Base-by-base conservation (phyloP, 2,329 filamentous ascomycete genomes). In the Apiospora phragmitis region DNA sequence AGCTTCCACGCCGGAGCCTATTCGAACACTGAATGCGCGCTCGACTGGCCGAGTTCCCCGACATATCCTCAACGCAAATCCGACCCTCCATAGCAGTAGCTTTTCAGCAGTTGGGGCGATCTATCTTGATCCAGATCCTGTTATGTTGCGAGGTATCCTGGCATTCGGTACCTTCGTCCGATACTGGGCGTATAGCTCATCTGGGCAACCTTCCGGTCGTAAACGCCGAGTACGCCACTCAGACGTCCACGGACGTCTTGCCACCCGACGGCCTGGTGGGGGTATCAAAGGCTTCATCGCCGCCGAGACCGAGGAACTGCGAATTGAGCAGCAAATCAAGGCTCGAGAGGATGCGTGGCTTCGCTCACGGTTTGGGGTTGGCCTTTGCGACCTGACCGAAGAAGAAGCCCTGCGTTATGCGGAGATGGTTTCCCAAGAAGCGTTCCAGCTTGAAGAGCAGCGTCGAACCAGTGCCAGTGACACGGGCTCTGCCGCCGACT, bases 131-230 rank as follows among this genome's bases (percentile, higher is more conserved):
- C 93, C 95, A 0, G 94, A 98, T 76, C 90, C 96, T 32, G 95
- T 94, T 0, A 86, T 92, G 0, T 87, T 99, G 18, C 91, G 95
- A 45, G 96, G 96, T 7, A 90, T 97, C 72, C 91, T 98, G 1
- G 92, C 95, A 0, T 90, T 97, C 68, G 96, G 96, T 14, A 93
- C 93, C 0, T 93, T 95, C 77, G 83, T 99, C 24, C 92, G 94
- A 16, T 98, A 94, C 80, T 99, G 96, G 96, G 91, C 93, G 4
- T 98, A 97, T 79, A 97, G 93, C 80, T 95, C 94, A 12, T 92
- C 92, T 0, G 91, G 92, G 76, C 91, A 94, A 72, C 90, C 92
- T 71, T 89, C 92, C 68, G 91, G 90, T 70, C 93, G 89, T 73
- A 97, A 97, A 81, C 92, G 94, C n/a, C 91, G 90, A 11, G 83